A percentile compares a stretch with the other conserved stretches of the same genome.
Conservation (phyloP, 202 grass and related monocot species). For the Carex sylvatica region DNA sequence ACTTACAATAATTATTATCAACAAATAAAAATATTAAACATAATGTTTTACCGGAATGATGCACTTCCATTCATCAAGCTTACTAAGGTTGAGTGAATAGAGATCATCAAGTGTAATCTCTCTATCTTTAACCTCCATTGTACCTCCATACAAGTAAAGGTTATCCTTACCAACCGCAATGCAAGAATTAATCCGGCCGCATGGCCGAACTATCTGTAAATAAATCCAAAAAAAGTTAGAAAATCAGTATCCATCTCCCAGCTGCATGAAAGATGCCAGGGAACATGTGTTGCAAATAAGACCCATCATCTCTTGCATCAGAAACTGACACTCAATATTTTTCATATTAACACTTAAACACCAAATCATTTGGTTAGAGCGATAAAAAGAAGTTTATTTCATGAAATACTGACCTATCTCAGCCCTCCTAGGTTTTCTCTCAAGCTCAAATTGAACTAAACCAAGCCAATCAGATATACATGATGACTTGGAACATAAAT, state of each 20-base stretch:
- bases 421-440: neutral
- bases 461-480: neutral
- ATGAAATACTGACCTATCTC: neutral
- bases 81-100: constrained; percentile 94
- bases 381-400: neutral
- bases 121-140: constrained; percentile 96
- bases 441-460: neutral
- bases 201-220: constrained; percentile 67
- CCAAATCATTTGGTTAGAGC: neutral
- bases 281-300: neutral
- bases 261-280: neutral
- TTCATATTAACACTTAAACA: neutral
- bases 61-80: constrained; percentile 98
- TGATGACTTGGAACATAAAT: neutral
- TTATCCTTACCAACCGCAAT: constrained; percentile 81
- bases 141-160: constrained; percentile 91
- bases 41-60: constrained; percentile 64
- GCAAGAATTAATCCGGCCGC: constrained; percentile 93
- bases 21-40: constrained; percentile 8
- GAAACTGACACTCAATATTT: neutral
- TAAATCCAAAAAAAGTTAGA: constrained; percentile 17
- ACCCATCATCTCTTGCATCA: neutral
- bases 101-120: constrained; percentile 98
- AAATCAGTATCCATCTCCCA: neutral
- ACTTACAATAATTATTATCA: neutral